Evolutionary conservation across 1,139 yeast species (phyloP).

Genomic region (Candida sp.): DNA sequence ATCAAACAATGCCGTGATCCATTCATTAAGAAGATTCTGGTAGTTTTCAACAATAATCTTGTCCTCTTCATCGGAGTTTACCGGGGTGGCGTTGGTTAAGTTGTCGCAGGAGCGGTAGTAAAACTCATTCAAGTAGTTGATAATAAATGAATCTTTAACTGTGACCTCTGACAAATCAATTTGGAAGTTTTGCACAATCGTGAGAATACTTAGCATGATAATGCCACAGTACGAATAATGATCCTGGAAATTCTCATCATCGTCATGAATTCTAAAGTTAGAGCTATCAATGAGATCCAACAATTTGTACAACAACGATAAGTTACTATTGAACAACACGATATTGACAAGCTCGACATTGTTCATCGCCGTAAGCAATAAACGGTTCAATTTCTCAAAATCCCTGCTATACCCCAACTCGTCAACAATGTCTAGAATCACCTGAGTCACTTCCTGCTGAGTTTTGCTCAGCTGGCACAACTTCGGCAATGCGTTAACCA

Average conservation of each 20-base stretch:
- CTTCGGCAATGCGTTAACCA: conserved; percentile 23
- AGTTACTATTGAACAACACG: conserved; percentile 34
- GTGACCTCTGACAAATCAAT: conserved; percentile 32
- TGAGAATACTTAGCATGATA: conserved; percentile 52
- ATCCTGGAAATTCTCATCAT: conserved; percentile 66
- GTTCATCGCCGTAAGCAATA: conserved; percentile 49
- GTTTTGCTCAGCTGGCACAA: conserved; percentile 45
- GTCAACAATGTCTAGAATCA: conserved; percentile 36
- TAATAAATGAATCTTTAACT: conserved; percentile 32
- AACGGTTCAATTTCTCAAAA: conserved; percentile 50
- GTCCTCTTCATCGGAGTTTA: conserved; percentile 28
- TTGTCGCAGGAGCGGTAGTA: conserved; percentile 36
- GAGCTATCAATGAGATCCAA: conserved; percentile 40
- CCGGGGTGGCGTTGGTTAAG: conserved; percentile 24
- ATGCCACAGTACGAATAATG: conserved; percentile 71
- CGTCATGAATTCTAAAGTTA: conserved; percentile 37
- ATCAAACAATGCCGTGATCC: conserved; percentile 85
- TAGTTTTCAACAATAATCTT: conserved; percentile 36
- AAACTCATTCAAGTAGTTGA: conserved; percentile 39
- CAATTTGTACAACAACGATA: conserved; percentile 25
- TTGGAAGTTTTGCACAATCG: conserved; percentile 48
- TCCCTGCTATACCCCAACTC: conserved; percentile 43
- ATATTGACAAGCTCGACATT: conserved; percentile 46
- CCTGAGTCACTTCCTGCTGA: conserved; percentile 37
- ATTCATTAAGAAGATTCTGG: conserved; percentile 61